Conservation (phyloP, 2,329 filamentous ascomycete genomes). For the Aspergillus sp. region DNA sequence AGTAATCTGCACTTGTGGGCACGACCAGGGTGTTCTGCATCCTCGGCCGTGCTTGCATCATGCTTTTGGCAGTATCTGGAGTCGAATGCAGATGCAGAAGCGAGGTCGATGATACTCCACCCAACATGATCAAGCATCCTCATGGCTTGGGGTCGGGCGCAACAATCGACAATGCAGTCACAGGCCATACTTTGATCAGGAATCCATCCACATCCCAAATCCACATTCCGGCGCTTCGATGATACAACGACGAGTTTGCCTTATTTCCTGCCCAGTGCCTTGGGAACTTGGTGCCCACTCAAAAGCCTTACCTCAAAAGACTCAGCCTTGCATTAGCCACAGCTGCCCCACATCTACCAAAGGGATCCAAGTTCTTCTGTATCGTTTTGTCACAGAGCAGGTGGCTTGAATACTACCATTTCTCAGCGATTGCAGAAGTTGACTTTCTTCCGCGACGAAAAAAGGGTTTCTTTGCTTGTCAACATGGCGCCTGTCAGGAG, state of each 20-base stretch:
- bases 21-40: slow-evolving; percentile 10
- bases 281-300: neutral
- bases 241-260: neutral
- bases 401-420: neutral
- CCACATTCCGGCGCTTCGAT: neutral
- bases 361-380: neutral
- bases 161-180: neutral
- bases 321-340: slow-evolving; percentile 30
- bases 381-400: slow-evolving; percentile 2
- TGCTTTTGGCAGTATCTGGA: neutral
- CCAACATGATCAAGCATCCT: neutral
- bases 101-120: neutral
- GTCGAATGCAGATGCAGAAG: neutral
- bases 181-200: neutral
- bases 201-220: neutral
- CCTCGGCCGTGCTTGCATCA: slow-evolving; percentile 11
- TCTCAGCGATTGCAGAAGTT: neutral
- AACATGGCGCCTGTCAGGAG: neutral
- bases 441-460: neutral
- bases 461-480: slow-evolving; percentile 1
- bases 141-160: neutral
- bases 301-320: slow-evolving; percentile 1
- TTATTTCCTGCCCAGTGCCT: neutral
- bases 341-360: slow-evolving; percentile 13
- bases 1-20: slow-evolving; percentile 16